These are phyloP conservation scores for Neofusicoccum laricinum DNA, from an alignment of 2,329 filamentous ascomycete species.

Conservation along the genomic window DNA sequence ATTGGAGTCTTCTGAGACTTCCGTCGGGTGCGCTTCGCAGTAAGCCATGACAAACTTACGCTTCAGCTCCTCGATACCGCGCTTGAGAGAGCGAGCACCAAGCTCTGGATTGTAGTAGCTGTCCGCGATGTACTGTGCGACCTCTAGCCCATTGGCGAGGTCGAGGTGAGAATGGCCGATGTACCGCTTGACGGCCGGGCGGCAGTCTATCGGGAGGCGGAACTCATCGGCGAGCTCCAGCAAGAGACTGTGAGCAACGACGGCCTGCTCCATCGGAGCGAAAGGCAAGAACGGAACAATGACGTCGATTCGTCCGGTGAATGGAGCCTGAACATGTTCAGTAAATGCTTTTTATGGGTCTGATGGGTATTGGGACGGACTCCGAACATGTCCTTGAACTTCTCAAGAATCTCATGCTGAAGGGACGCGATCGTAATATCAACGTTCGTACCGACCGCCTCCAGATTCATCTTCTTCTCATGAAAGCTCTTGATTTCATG, in stretches of 20 bases:
- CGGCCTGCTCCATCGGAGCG: constrained; percentile 36
- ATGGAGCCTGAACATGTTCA: constrained; percentile 28
- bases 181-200: not conserved
- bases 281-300: constrained; percentile 47
- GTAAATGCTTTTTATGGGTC: too few relatives aligned
- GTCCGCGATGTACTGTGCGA: not conserved
- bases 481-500: constrained; percentile 41
- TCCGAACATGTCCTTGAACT: constrained; percentile 24
- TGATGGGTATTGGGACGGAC: not conserved
- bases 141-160: not conserved
- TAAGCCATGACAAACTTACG: not conserved
- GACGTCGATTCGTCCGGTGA: constrained; percentile 43
- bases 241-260: constrained; percentile 44
- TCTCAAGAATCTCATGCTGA: constrained; percentile 23
- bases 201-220: constrained; percentile 26
- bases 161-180: not conserved
- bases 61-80: not conserved
- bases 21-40: not conserved
- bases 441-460: constrained; percentile 21
- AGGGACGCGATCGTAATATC: constrained; percentile 22
- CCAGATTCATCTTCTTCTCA: constrained; percentile 23
- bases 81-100: not conserved
- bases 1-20: not conserved
- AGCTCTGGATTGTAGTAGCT: not conserved
- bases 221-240: constrained; percentile 33